Base-by-base conservation (phyloP, 257 asterid genomes). In the Solanum phureja region DNA sequence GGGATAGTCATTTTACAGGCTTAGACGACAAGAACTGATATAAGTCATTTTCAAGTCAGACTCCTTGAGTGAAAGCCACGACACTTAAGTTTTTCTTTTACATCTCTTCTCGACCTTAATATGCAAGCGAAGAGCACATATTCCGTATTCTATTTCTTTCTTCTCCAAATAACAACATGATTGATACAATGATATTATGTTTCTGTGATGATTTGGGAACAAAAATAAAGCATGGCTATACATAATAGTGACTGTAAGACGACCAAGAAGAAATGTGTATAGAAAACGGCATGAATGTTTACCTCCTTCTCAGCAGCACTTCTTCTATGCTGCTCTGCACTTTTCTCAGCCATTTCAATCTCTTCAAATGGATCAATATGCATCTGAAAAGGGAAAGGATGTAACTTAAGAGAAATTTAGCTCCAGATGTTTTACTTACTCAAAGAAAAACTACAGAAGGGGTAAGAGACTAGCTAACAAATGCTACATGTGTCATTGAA, bases 361-460 rank as follows among this genome's bases (percentile, higher is more conserved):
- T 96, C 99, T 94, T 97, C 99, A 87, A 97, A 97, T 46, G 98
- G 99, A 94, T 97, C 99, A 24, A 94, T 75, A 92, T 93, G 98
- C 93, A 97, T 87, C 99, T 97, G 92, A 58, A 89, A 92, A 24
- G 33, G 75, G 44, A 52, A 24, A 71, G 49, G 24, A 68, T 71
- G 38, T 29, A 49, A 40, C 49, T 29, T 71, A 21, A 12, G 52
- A 46, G 37, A 85, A 38, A 68, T 85, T 66, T 71, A n/a, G 81
- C 62, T 40, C 64, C 79, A n/a, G 34, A 82, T 46, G 42, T 81
- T 79, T 46, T 49, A 82, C 85, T 82, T 82, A 14, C 85, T 14
- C 38, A 52, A 82, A 82, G 69, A 82, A 49, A 82, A 49, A 18
- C 29, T 29, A 81, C n/a, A 81, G 21, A 46, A 5, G 29, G 68